Evolutionary conservation across 2,329 filamentous ascomycete species (phyloP).

Genomic region (Aspergillus spinulosporus): DNA sequence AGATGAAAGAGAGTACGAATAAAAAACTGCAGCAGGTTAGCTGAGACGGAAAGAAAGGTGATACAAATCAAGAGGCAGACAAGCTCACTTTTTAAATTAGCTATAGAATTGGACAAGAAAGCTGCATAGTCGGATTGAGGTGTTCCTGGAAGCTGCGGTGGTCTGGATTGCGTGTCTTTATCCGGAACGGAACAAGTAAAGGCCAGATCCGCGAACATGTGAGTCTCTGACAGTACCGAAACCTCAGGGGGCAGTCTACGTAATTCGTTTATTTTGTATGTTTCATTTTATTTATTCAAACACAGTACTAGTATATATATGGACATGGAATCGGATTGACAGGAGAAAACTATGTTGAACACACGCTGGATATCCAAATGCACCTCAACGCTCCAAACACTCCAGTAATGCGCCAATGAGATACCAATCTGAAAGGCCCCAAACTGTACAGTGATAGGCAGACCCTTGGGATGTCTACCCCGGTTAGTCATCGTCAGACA

Average conservation of each 20-base stretch:
- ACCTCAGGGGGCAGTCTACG: slow-evolving; percentile 2
- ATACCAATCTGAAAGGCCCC: slow-evolving; percentile 25
- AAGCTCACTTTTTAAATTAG: slow-evolving; percentile 13
- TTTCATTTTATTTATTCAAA: background rate
- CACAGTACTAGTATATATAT: background rate
- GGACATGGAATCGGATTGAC: background rate
- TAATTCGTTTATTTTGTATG: background rate
- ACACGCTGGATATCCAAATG: slow-evolving; percentile 19
- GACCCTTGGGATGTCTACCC: background rate
- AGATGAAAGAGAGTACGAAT: slow-evolving; percentile 19
- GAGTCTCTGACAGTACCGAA: slow-evolving; percentile 2
- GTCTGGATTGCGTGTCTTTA: slow-evolving; percentile 28
- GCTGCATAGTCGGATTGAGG: slow-evolving; percentile 19
- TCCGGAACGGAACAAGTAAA: slow-evolving; percentile 27
- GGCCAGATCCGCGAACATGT: slow-evolving; percentile 13
- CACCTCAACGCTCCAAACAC: slow-evolving; percentile 20
- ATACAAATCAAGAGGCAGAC: background rate
- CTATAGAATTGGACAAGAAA: slow-evolving; percentile 19
- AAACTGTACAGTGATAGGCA: slow-evolving; percentile 9
- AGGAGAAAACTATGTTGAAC: slow-evolving; percentile 1
- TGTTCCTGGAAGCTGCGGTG: background rate
- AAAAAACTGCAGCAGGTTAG: slow-evolving; percentile 14
- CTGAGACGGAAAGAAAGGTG: background rate
- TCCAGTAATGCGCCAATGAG: slow-evolving; percentile 17
- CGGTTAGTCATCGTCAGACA: slow-evolving; percentile 51